Evolutionary conservation across 2,329 filamentous ascomycete genomes (phyloP).

Genomic region (Fusarium virguliforme): DNA sequence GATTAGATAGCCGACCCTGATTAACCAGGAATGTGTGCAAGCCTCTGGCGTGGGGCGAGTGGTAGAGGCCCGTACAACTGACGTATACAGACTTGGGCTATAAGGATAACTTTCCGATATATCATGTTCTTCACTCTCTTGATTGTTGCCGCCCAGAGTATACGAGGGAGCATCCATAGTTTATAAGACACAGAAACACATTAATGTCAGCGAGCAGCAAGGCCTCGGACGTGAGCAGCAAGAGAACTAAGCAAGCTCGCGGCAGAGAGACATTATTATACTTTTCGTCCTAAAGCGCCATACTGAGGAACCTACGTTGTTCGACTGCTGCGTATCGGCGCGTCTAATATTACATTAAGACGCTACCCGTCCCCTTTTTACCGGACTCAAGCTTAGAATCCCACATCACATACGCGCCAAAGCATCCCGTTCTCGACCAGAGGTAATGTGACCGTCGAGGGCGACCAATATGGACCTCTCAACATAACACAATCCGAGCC

Average conservation of each 20-base stretch:
- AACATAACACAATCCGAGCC: too few species aligned
- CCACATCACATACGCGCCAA: too few species aligned
- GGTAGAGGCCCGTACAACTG: not conserved
- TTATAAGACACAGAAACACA: not conserved
- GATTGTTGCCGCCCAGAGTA: not conserved
- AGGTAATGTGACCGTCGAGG: too few species aligned
- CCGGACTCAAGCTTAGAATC: not conserved
- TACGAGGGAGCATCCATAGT: not conserved
- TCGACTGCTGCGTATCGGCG: not conserved
- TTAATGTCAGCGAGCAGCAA: not conserved
- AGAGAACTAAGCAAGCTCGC: not conserved
- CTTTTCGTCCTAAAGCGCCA: not conserved
- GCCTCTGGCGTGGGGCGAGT: not conserved
- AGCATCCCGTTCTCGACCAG: too few species aligned
- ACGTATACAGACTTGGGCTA: not conserved
- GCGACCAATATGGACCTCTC: too few species aligned
- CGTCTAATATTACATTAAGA: not conserved
- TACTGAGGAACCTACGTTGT: not conserved
- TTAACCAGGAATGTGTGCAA: not conserved
- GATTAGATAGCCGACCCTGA: constrained; percentile 1
- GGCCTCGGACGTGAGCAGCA: not conserved
- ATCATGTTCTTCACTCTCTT: not conserved
- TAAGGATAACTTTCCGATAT: not conserved
- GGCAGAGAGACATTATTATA: not conserved
- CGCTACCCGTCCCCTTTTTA: not conserved